phyloP scores from a whole-genome alignment of 2,329 filamentous ascomycete species.

The Diplodia intermedia region DNA sequence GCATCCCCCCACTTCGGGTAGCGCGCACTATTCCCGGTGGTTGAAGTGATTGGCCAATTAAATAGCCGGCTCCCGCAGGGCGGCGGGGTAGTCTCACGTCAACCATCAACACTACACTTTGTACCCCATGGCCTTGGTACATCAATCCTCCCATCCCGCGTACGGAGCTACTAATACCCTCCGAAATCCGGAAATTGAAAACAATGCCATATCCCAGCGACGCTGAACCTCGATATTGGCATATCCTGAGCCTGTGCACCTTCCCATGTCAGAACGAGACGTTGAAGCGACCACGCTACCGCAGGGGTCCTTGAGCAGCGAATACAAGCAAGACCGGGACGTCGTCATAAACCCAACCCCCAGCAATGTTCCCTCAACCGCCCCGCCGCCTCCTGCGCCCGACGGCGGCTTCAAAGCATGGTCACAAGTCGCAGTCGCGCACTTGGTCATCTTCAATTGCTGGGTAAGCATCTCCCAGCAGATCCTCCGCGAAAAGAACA shows the following conservation, averaged over 20 bases:
- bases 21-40: too few species aligned
- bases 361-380: slow-evolving; percentile 5
- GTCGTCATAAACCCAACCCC: neutral
- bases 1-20: slow-evolving; percentile 1
- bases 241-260: neutral
- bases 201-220: neutral
- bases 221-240: neutral
- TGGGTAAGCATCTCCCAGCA: slow-evolving; percentile 41
- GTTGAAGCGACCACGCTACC: neutral
- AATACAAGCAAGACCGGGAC: slow-evolving; percentile 2
- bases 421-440: slow-evolving; percentile 41
- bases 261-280: slow-evolving; percentile 6
- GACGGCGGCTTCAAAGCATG: slow-evolving; percentile 63
- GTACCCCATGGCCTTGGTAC: neutral
- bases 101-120: neutral
- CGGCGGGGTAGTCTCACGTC: slow-evolving; percentile 1
- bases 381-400: slow-evolving; percentile 37
- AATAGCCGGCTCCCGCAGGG: neutral
- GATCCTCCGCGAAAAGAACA: too few species aligned
- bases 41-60: neutral
- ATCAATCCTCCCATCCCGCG: neutral
- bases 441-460: slow-evolving; percentile 34
- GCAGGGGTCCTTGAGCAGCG: neutral
- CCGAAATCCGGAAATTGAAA: neutral
- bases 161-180: neutral